Percentiles rank a stretch among this genome's conserved stretches.
Conservation (phyloP, 768 basidiomycete genomes). For the Pisolithus microcarpus region DNA sequence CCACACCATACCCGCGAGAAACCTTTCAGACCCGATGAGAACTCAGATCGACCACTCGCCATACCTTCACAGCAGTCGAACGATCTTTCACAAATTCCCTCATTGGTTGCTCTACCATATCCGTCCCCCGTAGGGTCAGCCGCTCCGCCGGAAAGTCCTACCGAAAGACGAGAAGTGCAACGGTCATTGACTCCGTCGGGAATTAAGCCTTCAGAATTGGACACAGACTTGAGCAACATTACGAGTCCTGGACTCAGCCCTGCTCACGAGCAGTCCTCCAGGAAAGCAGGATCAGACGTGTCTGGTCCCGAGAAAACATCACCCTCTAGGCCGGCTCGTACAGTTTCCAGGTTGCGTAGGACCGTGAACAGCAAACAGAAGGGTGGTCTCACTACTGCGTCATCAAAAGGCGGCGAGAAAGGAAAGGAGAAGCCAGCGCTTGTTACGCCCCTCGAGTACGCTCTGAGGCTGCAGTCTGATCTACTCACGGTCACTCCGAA, state of each 20-base stretch:
- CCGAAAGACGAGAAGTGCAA: not conserved
- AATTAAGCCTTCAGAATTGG: not conserved
- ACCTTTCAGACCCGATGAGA: not conserved
- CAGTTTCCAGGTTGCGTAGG: slow-evolving; percentile 11
- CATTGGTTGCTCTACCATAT: not conserved
- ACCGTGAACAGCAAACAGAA: slow-evolving; percentile 17
- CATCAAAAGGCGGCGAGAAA: slow-evolving; percentile 15
- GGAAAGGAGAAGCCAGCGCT: slow-evolving; percentile 36
- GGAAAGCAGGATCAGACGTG: not conserved
- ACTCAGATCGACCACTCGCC: not conserved
- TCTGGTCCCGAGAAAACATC: slow-evolving; percentile 1
- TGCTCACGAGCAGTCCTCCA: not conserved
- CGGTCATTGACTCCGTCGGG: slow-evolving; percentile 1
- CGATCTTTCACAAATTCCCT: not conserved
- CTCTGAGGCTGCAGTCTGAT: slow-evolving; percentile 37
- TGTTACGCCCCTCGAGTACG: slow-evolving; percentile 48
- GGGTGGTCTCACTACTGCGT: not conserved
- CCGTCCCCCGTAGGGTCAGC: not conserved
- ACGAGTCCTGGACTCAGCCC: slow-evolving; percentile 14
- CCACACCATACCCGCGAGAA: not conserved
- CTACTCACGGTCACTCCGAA: slow-evolving; percentile 15
- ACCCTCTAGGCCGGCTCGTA: not conserved
- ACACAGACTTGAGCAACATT: slow-evolving; percentile 9
- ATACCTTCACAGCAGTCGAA: not conserved
- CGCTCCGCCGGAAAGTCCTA: not conserved